These are phyloP conservation scores for Umbelopsis sp. DNA, from an alignment of 192 early-diverging fungal species.

Conservation along the genomic window DNA sequence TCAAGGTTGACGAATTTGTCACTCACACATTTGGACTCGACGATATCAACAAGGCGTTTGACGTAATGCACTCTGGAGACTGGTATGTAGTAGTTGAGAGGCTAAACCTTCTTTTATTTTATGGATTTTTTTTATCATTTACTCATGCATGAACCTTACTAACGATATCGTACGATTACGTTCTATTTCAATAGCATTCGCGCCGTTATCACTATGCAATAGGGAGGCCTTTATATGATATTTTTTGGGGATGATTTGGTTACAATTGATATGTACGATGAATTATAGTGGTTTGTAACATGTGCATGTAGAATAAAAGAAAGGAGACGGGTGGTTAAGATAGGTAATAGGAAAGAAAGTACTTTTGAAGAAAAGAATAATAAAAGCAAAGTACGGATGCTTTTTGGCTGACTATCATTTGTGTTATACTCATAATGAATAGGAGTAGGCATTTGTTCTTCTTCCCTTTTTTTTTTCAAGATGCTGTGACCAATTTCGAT, in stretches of 20 bases:
- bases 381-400: too few species aligned
- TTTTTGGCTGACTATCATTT: too few species aligned
- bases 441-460: too few species aligned
- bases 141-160: too few species aligned
- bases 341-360: neutral
- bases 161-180: neutral
- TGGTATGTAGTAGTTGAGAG: constrained; percentile 42
- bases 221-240: constrained; percentile 9
- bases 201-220: constrained; percentile 34
- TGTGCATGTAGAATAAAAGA: neutral
- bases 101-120: neutral
- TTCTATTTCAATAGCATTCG: constrained; percentile 31
- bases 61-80: constrained; percentile 81
- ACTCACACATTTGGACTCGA: constrained; percentile 80
- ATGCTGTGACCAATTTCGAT: neutral
- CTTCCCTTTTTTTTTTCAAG: neutral
- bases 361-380: neutral
- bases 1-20: constrained; percentile 92
- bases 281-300: neutral
- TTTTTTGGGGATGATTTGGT: neutral
- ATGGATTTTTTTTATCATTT: too few species aligned
- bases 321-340: neutral
- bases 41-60: constrained; percentile 93
- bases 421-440: too few species aligned
- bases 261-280: constrained; percentile 4